Conservation (phyloP, 2,329 filamentous ascomycete genomes). For the Fusarium acutatum region DNA sequence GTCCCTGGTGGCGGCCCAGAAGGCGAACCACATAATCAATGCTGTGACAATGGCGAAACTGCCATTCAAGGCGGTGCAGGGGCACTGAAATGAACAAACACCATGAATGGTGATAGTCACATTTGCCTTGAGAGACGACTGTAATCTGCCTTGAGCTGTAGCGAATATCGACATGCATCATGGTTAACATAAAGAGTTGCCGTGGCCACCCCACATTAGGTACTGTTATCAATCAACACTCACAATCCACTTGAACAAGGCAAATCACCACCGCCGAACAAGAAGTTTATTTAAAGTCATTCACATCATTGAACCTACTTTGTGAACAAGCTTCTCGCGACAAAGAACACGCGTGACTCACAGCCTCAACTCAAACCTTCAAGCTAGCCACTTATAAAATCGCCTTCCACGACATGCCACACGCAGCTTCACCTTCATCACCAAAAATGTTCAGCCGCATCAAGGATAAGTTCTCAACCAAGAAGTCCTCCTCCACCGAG, state of each 20-base stretch:
- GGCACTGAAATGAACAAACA: not conserved
- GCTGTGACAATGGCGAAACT: not conserved
- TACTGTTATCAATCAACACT: not conserved
- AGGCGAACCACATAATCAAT: not conserved
- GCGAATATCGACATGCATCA: not conserved
- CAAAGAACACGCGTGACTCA: not conserved
- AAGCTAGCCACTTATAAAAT: not conserved
- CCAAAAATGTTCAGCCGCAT: constrained; percentile 37
- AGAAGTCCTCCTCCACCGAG: not conserved
- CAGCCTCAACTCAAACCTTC: not conserved
- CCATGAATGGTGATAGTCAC: not conserved
- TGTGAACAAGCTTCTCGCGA: not conserved
- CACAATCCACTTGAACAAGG: not conserved
- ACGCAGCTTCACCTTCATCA: constrained; percentile 11
- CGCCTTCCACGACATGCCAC: constrained; percentile 4
- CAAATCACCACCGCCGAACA: not conserved
- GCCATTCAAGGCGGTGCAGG: not conserved
- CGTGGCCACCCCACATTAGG: not conserved
- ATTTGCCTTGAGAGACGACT: not conserved
- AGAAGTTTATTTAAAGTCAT: not conserved
- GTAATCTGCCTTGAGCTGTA: not conserved
- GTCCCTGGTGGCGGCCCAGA: not conserved
- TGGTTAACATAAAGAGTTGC: not conserved
- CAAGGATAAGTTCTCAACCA: constrained; percentile 48
- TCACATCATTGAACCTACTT: not conserved